These are phyloP conservation scores for Schizothecium vesticola DNA, from an alignment of 495 filamentous ascomycete genomes.

Conservation along the genomic window DNA sequence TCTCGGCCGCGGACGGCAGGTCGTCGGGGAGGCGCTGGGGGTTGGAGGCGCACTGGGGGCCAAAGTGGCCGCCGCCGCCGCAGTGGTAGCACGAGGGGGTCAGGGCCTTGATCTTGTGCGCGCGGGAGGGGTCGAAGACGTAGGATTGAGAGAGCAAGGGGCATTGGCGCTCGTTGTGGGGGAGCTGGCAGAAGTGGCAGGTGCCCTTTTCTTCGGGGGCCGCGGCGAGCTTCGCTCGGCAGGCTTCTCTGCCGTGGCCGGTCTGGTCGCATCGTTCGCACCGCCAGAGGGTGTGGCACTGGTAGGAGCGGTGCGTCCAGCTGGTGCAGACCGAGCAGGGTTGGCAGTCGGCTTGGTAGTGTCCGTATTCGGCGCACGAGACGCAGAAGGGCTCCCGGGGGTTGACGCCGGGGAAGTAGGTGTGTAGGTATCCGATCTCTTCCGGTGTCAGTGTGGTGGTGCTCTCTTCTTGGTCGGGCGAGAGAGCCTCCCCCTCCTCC, in stretches of 20 bases:
- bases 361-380: slow-evolving; percentile 33
- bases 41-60: background rate
- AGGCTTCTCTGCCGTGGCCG: slow-evolving; percentile 24
- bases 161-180: background rate
- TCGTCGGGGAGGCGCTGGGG: background rate
- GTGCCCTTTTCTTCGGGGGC: background rate
- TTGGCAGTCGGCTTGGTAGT: slow-evolving; percentile 30
- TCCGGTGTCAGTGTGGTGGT: background rate
- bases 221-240: background rate
- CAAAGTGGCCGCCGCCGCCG: background rate
- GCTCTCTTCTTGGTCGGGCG: background rate
- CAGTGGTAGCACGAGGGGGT: background rate
- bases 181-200: background rate
- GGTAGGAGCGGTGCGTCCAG: slow-evolving; percentile 25
- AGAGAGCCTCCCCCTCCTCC: background rate
- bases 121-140: background rate
- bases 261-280: slow-evolving; percentile 38
- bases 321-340: slow-evolving; percentile 34
- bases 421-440: slow-evolving; percentile 23
- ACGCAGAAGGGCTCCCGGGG: slow-evolving; percentile 31
- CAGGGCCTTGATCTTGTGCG: background rate
- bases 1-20: background rate
- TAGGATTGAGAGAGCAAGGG: background rate
- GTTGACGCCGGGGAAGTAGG: slow-evolving; percentile 36
- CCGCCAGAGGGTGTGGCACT: slow-evolving; percentile 33